Conservation (phyloP, 2,329 filamentous ascomycete species). For the Seiridium cupressi region DNA sequence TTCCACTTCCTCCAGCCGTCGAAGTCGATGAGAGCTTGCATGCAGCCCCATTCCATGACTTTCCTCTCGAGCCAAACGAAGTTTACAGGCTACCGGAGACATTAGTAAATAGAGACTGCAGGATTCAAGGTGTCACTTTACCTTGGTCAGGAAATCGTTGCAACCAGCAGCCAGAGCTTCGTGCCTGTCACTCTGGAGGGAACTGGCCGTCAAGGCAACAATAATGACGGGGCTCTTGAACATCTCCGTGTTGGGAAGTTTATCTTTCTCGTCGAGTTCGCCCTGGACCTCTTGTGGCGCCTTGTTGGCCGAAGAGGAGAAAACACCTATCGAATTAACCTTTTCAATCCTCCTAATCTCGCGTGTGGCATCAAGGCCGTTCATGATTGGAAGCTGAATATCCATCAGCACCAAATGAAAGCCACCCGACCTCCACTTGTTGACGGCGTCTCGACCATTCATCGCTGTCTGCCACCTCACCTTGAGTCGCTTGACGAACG, state of each 20-base stretch:
- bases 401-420: slow-evolving; percentile 98
- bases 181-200: slow-evolving; percentile 90
- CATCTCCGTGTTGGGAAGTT: slow-evolving; percentile 63
- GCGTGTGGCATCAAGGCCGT: slow-evolving; percentile 87
- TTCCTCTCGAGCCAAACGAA: slow-evolving; percentile 97
- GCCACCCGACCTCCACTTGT: slow-evolving; percentile 87
- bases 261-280: slow-evolving; percentile 63
- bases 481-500: slow-evolving; percentile 93
- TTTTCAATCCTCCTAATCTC: slow-evolving; percentile 89
- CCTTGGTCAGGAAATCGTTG: slow-evolving; percentile 98
- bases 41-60: slow-evolving; percentile 99
- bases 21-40: slow-evolving; percentile 98
- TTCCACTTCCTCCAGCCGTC: slow-evolving; percentile 99
- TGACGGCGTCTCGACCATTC: slow-evolving; percentile 90
- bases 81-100: slow-evolving; percentile 73
- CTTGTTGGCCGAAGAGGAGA: slow-evolving; percentile 65
- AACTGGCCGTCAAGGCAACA: slow-evolving; percentile 91
- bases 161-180: slow-evolving; percentile 93
- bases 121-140: slow-evolving; percentile 37
- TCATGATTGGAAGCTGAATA: slow-evolving; percentile 96
- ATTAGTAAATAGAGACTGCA: slow-evolving; percentile 6
- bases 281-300: slow-evolving; percentile 44
- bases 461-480: slow-evolving; percentile 97
- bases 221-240: slow-evolving; percentile 99
- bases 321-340: slow-evolving; percentile 90